phyloP scores from a whole-genome alignment of 257 asterid species.

The Fraxinus quadrangulata region DNA sequence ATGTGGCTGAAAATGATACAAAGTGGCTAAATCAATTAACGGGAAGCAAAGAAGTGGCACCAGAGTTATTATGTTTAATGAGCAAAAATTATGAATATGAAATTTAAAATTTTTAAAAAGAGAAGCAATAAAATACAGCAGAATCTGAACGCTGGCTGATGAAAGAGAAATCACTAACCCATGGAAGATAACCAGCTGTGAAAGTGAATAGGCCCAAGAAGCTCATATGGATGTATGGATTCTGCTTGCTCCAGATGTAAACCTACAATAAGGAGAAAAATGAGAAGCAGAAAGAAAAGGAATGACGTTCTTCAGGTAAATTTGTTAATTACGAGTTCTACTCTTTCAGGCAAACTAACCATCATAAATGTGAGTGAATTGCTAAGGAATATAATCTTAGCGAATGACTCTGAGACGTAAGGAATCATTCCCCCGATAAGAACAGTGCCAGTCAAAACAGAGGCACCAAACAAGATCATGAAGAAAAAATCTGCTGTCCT shows the following conservation, averaged over 20 bases:
- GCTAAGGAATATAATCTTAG: conserved; percentile 95
- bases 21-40: neutral
- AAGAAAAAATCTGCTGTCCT: conserved; percentile 97
- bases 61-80: neutral
- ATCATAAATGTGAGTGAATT: conserved; percentile 98
- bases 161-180: conserved; percentile 62
- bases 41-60: neutral
- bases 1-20: conserved; percentile 10
- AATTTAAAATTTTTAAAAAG: neutral
- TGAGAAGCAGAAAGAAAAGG: conserved; percentile 8
- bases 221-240: conserved; percentile 96
- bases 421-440: conserved; percentile 98
- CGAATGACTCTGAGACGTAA: conserved; percentile 87
- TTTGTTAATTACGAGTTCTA: neutral
- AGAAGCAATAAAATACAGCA: conserved; percentile 19
- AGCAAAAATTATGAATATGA: neutral
- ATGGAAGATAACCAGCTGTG: conserved; percentile 98
- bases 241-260: conserved; percentile 99
- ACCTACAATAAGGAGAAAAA: conserved; percentile 50
- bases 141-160: conserved; percentile 20
- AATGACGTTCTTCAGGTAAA: neutral
- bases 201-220: conserved; percentile 96
- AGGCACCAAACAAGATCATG: conserved; percentile 93
- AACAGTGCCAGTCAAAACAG: conserved; percentile 87
- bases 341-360: conserved; percentile 53